phyloP scores from a whole-genome alignment of 208 protist genomes.

The Trypanosoma cruzi region DNA sequence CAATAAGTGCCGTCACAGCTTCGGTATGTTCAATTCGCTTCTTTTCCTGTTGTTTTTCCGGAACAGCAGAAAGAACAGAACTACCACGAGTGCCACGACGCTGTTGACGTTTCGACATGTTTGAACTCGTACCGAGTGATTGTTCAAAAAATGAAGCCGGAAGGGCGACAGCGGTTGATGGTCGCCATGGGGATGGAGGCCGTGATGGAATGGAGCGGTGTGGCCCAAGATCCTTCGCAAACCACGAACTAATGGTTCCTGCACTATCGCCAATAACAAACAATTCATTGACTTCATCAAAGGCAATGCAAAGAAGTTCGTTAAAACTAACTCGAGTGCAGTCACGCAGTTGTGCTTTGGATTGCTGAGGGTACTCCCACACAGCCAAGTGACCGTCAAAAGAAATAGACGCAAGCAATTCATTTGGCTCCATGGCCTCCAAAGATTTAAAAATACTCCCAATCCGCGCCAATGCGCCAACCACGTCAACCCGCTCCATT shows the following conservation, averaged over 20 bases:
- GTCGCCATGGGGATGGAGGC: slow-evolving; percentile 25
- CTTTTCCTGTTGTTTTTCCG: not conserved
- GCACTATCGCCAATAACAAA: slow-evolving; percentile 31
- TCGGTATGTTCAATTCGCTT: slow-evolving; percentile 23
- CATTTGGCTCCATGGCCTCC: not conserved
- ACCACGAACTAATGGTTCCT: slow-evolving; percentile 29
- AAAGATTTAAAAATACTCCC: not conserved
- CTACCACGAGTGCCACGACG: not conserved
- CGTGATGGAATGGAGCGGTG: slow-evolving; percentile 19
- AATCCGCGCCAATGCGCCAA: not conserved
- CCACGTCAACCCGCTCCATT: not conserved
- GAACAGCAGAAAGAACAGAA: not conserved
- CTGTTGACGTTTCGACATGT: not conserved
- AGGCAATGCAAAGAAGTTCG: slow-evolving; percentile 50
- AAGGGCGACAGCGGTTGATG: not conserved
- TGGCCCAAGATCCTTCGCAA: slow-evolving; percentile 19
- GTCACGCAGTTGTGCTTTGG: slow-evolving; percentile 11
- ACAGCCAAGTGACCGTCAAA: slow-evolving; percentile 57
- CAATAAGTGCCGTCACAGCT: slow-evolving; percentile 26
- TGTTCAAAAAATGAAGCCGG: not conserved
- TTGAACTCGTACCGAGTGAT: not conserved
- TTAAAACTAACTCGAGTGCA: slow-evolving; percentile 38
- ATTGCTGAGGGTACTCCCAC: slow-evolving; percentile 32
- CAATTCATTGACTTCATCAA: slow-evolving; percentile 27
- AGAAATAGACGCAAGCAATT: slow-evolving; percentile 43